These are phyloP conservation scores for Blattamonas nauphoetae DNA, from an alignment of 78 protist species.

Conservation along the genomic window DNA sequence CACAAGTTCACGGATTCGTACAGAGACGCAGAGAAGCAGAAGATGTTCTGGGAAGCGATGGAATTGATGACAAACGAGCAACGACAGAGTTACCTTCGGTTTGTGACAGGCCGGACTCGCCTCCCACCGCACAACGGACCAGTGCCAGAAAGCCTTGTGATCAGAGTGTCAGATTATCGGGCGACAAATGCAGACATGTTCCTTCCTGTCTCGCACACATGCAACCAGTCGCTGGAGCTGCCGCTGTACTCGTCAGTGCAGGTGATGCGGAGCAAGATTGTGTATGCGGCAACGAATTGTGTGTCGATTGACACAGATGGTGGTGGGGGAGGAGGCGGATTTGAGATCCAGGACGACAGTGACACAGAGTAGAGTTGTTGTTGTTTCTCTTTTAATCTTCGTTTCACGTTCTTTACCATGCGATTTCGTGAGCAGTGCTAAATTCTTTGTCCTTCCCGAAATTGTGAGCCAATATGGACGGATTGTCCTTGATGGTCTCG, in stretches of 20 bases:
- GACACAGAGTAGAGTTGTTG: background rate
- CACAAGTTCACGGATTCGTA: background rate
- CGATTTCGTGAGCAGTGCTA: too few relatives aligned
- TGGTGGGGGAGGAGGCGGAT: background rate
- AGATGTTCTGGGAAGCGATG: background rate
- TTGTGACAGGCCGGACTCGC: background rate
- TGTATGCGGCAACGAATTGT: conserved; percentile 39
- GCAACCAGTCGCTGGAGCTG: conserved; percentile 37
- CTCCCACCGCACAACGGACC: background rate
- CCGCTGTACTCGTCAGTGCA: conserved; percentile 30
- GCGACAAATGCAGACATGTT: background rate
- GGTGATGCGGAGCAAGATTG: conserved; percentile 17
- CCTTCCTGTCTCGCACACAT: conserved; percentile 39
- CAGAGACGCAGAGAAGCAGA: background rate
- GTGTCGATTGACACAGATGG: conserved; percentile 42
- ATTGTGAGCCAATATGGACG: too few relatives aligned
- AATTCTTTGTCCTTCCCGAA: too few relatives aligned
- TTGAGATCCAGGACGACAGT: background rate
- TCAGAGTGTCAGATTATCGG: background rate
- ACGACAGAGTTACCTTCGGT: background rate
- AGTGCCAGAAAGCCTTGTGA: background rate
- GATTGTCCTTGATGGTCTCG: too few relatives aligned
- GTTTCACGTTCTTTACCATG: too few relatives aligned
- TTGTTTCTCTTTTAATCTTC: too few relatives aligned
- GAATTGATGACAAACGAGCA: background rate